Conservation (phyloP, 768 basidiomycete genomes). For the Boletellus ananas region DNA sequence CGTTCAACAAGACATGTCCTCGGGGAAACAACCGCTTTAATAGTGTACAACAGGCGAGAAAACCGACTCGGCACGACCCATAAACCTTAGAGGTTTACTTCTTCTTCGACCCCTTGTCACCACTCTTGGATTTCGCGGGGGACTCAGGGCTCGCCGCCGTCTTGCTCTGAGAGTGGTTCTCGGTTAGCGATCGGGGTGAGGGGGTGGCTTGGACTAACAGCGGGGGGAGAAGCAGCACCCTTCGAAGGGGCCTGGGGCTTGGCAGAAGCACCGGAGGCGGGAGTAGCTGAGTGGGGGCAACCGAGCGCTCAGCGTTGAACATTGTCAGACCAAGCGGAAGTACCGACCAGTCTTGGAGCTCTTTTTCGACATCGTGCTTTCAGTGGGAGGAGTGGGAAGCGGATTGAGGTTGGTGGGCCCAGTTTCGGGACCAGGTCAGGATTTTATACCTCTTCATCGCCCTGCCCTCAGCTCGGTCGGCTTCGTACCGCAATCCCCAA, state of each 20-base stretch:
- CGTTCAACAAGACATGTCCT: neutral
- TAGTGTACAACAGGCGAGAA: constrained; percentile 2
- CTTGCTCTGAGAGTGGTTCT: constrained; percentile 17
- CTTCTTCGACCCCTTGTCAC: constrained; percentile 28
- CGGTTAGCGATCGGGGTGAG: neutral
- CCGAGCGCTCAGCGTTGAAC: constrained; percentile 11
- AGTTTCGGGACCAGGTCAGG: neutral
- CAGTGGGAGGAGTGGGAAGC: constrained; percentile 2
- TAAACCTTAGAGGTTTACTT: constrained; percentile 15
- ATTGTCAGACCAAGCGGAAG: constrained; percentile 12
- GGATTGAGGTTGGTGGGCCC: neutral
- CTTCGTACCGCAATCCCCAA: constrained; percentile 12
- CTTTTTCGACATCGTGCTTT: constrained; percentile 25
- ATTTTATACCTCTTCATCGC: constrained; percentile 21
- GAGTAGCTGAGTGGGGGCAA: constrained; percentile 6
- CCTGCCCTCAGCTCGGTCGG: constrained; percentile 30
- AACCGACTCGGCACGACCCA: neutral
- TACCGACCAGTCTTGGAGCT: constrained; percentile 21
- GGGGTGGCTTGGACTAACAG: constrained; percentile 6
- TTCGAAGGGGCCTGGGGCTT: constrained; percentile 24
- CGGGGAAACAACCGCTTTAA: neutral
- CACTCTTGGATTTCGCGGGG: constrained; percentile 24
- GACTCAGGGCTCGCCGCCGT: constrained; percentile 21
- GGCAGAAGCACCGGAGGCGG: constrained; percentile 4
- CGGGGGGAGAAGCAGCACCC: constrained; percentile 13